Base-by-base conservation (phyloP, 2,329 filamentous ascomycete species). In the Cordyceps javanica region DNA sequence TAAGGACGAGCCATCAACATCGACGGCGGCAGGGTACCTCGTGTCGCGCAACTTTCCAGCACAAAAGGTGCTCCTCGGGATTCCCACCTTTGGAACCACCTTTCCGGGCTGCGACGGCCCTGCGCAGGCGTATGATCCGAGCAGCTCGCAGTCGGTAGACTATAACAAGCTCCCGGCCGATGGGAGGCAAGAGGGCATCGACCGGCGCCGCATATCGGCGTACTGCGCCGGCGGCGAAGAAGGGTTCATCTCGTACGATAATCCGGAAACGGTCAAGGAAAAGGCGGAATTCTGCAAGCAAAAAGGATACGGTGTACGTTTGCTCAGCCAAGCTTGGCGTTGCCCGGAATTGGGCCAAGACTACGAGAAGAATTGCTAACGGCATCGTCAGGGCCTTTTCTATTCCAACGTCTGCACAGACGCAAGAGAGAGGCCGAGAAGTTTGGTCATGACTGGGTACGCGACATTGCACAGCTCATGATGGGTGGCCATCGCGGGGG, bases 351-450 rank as follows among this genome's bases (percentile, higher is more conserved):
- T n/a, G n/a, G n/a, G n/a, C n/a, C n/a, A 38, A n/a, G 36, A 19
- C 36, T 14, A 38, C n/a, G n/a, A n/a, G 13, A 11, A 13, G 21
- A 30, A n/a, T 14, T 58, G 30, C 48, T 57, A 39, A 57, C 48
- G 6, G 9, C 16, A 48, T 13, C 56, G 48, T 58, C 63, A 85
- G 82, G 90, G 90, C 0, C 72, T 94, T 9, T 93, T 91, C 69
- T 94, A 92, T 71, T 92, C 88, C 87, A 85, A 87, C 55, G 88
- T 85, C n/a, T 86, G 87, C 14, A 84, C 82, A 3, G 90, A 94
- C 73, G 80, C 81, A 28, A 76, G 73, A 62, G 78, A 82, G 55
- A 78, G 75, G 60, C 77, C 80, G 53, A 75, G 82, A 53, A 86
- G 82, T 66, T 69, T 86, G 55, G 74, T 86, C 59, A 77, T 79